Percentiles rank a stretch among this genome's conserved stretches.
Conservation (phyloP, 306 rosid genomes). For the Luffa aegyptiaca region DNA sequence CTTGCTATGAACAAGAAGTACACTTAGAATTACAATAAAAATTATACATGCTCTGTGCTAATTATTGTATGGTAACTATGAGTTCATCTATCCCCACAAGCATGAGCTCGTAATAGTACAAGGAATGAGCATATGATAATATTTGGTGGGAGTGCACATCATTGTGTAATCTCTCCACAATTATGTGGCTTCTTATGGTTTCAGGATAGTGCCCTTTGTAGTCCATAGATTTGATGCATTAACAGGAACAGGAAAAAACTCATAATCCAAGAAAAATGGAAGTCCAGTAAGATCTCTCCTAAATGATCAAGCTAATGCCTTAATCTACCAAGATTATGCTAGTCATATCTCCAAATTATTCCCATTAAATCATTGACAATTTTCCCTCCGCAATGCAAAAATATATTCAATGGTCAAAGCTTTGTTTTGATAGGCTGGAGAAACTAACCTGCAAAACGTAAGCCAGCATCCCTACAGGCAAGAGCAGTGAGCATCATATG, state of each 20-base stretch:
- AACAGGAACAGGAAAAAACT: not conserved
- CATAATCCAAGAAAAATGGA: not conserved
- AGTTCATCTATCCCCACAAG: not conserved
- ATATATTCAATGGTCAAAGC: not conserved
- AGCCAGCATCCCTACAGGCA: slow-evolving; percentile 70
- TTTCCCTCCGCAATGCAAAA: not conserved
- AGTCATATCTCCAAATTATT: not conserved
- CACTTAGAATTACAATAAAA: not conserved
- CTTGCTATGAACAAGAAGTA: not conserved
- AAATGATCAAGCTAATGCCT: not conserved
- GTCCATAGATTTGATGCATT: not conserved
- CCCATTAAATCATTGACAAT: not conserved
- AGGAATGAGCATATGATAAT: not conserved
- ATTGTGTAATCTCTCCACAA: not conserved
- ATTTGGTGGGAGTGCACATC: not conserved
- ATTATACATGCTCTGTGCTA: not conserved
- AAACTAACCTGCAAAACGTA: slow-evolving; percentile 78
- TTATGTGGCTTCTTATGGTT: not conserved
- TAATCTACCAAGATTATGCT: not conserved
- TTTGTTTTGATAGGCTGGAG: not conserved
- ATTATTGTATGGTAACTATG: not conserved
- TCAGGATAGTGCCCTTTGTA: not conserved
- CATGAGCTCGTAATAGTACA: not conserved
- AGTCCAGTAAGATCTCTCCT: not conserved
- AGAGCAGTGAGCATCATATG: slow-evolving; percentile 95